Conservation (phyloP, 2,329 filamentous ascomycete genomes). For the Cladosporium sp. region DNA sequence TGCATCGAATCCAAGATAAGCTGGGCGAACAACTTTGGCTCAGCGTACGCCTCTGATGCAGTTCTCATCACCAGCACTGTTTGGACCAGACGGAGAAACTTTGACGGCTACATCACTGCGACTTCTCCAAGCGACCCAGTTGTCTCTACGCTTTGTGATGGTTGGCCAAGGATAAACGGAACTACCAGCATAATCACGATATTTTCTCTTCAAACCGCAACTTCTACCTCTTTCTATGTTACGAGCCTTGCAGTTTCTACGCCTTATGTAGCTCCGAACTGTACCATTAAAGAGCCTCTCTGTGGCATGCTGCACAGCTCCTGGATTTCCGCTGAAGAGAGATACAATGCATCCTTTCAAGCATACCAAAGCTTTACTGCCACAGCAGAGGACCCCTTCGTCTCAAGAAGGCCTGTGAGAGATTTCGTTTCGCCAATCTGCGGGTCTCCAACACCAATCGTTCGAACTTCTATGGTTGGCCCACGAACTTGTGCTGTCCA, state of each 20-base stretch:
- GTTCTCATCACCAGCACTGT: neutral
- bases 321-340: neutral
- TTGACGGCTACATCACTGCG: neutral
- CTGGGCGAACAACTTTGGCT: neutral
- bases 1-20: neutral
- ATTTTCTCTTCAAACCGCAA: neutral
- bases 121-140: constrained; percentile 7
- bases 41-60: neutral
- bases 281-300: constrained; percentile 17
- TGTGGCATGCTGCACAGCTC: constrained; percentile 14
- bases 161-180: constrained; percentile 20
- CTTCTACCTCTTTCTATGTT: neutral
- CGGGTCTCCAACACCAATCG: constrained; percentile 6
- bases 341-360: neutral
- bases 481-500: constrained; percentile 15
- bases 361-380: neutral
- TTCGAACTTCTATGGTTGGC: neutral
- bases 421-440: constrained; percentile 12
- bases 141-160: constrained; percentile 23
- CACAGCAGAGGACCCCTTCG: neutral
- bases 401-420: neutral
- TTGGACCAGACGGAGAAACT: neutral
- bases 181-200: constrained; percentile 9
- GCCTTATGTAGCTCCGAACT: constrained; percentile 16
- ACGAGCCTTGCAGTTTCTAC: neutral